phyloP scores from a whole-genome alignment of 805 yeast species.

The Saccharomycopsis olivae region DNA sequence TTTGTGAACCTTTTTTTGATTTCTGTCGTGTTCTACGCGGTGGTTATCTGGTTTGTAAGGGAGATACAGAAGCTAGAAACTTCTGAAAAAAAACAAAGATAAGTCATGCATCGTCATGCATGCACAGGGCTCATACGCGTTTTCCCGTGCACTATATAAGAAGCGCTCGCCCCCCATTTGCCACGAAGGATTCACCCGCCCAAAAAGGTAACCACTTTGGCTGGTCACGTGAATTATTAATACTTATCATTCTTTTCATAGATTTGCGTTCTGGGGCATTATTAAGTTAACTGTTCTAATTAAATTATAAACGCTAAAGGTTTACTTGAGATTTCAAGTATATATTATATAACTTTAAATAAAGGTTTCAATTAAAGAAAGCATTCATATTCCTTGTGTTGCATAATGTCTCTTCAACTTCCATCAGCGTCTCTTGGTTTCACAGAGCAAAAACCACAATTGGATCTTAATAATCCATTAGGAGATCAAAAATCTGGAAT shows the following conservation, averaged over 20 bases:
- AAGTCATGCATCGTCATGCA: constrained; percentile 2
- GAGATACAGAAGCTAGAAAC: constrained; percentile 40
- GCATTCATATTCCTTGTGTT: neutral
- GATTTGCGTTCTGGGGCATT: constrained; percentile 8
- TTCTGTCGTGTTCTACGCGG: constrained; percentile 59
- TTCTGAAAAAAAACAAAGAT: constrained; percentile 4
- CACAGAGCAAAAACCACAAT: constrained; percentile 13
- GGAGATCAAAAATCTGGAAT: neutral
- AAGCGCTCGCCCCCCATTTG: constrained; percentile 7
- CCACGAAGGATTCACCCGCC: constrained; percentile 20
- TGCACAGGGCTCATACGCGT: neutral
- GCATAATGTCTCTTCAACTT: constrained; percentile 13
- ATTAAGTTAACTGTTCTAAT: constrained; percentile 6
- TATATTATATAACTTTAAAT: too few species aligned
- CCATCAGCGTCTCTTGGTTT: constrained; percentile 12
- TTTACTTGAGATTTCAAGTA: too few species aligned
- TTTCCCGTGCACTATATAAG: constrained; percentile 5
- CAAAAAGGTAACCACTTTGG: neutral
- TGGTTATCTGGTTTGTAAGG: constrained; percentile 78
- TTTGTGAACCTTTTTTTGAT: constrained; percentile 43
- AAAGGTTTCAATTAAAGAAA: neutral
- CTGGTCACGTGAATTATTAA: constrained; percentile 3
- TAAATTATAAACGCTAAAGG: neutral
- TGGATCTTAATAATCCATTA: constrained; percentile 2
- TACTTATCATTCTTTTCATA: neutral